Base-by-base conservation (phyloP, 2,329 filamentous ascomycete species). In the Alternaria longipes region DNA sequence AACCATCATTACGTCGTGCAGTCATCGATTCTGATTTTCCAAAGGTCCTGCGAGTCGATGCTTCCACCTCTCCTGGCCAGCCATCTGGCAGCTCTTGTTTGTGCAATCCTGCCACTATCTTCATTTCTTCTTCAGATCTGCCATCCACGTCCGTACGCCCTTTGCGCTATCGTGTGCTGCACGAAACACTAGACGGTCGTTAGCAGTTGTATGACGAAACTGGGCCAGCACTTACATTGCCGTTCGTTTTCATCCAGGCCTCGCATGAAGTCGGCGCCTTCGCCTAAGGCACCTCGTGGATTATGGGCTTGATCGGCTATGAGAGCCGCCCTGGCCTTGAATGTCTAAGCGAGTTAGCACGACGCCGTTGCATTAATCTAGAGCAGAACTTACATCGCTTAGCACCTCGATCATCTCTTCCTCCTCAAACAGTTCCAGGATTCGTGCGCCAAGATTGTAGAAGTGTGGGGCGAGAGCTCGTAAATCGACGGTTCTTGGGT, bases 231-330 rank as follows among this genome's bases (percentile, higher is more conserved):
- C 83, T 74, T 74, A 89, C 87, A 73, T 61, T 85, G 86, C 69
- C 94, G 86, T 82, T 99, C 95, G 79, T 89, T 93, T 81, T 98
- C 94, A 73, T 98, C 95, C 57, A 99, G 79, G 0, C 94, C 93
- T 30, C 91, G 85, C 70, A 97, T 82, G 71, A 98, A 98, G 68
- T 97, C 94, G 59, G 89, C 89, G 2, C 89, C 83, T 50, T 88
- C 87, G 3, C 86, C 85, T 41, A 87, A 62, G 11, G 90, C 90
- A 14, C 90, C 90, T 9, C 90, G 88, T 4, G 91, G 90, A 79
- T 97, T 97, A 68, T 94, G 89, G 3, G 94, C 94, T 76, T 97
- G 92, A 74, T 98, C 87, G 6, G 91, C 91, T 52, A 98, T 92
- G 64, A 96, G 92, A 2, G 88, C 86, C 1, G 93, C 92, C 49